Percentiles rank a stretch among this genome's conserved stretches.
phyloP scores from a whole-genome alignment of 2,329 filamentous ascomycete genomes.

The Microcyclospora pomicola region DNA sequence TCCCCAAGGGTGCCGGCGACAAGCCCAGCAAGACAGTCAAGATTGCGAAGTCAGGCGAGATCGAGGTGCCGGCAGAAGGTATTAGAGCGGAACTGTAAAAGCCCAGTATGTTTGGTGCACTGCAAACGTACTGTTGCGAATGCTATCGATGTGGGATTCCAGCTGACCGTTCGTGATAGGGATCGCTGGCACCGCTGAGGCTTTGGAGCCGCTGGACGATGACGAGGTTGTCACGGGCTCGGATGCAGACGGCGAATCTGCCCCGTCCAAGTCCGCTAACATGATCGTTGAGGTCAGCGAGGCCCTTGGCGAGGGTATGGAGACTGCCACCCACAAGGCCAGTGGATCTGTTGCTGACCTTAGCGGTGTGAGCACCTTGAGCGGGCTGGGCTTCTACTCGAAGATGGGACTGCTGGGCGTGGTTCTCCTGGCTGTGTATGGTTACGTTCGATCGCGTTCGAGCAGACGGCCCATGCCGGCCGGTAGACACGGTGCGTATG shows the following conservation, averaged over 20 bases:
- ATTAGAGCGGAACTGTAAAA: constrained; percentile 75
- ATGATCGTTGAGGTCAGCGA: constrained; percentile 5
- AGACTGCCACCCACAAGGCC: constrained; percentile 4
- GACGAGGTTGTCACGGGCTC: constrained; percentile 20
- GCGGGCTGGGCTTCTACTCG: constrained; percentile 28
- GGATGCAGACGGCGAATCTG: constrained; percentile 2
- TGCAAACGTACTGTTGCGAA: constrained; percentile 7
- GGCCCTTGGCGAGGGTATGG: constrained; percentile 6
- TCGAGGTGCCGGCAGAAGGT: constrained; percentile 78
- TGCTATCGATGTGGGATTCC: constrained; percentile 1
- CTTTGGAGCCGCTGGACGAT: constrained; percentile 27
- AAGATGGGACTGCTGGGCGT: constrained; percentile 33
- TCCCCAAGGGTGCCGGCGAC: constrained; percentile 50
- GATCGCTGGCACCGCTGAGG: constrained; percentile 29
- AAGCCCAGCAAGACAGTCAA: constrained; percentile 56
- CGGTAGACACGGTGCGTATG: constrained; percentile 15
- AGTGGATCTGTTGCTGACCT: constrained; percentile 8
- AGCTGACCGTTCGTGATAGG: constrained; percentile 22
- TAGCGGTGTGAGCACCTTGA: constrained; percentile 6
- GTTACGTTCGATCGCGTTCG: constrained; percentile 12
- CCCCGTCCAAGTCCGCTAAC: constrained; percentile 8
- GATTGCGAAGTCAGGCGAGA: constrained; percentile 72
- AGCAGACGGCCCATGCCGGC: constrained; percentile 7
- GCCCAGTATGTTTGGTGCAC: constrained; percentile 19
- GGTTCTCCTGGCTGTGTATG: constrained; percentile 28